A percentile compares a stretch with the other conserved stretches of the same genome.
Evolutionary conservation across 768 basidiomycete species (phyloP).

Genomic region (Xerocomellus chrysenteron): DNA sequence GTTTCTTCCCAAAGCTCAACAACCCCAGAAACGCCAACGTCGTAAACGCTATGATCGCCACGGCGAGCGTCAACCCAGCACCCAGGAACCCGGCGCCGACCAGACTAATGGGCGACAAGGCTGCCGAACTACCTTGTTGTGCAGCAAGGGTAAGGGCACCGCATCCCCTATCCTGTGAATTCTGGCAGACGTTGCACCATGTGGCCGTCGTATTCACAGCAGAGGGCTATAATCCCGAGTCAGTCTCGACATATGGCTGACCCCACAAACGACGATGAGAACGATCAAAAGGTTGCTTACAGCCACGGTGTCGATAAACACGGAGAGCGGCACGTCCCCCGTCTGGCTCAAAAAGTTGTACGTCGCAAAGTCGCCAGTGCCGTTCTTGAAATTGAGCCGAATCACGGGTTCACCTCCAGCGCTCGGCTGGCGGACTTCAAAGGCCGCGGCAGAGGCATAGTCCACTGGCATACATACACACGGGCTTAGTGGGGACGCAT

Average conservation of each 20-base stretch:
- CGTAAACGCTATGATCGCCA: slow-evolving; percentile 38
- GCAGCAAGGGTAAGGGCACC: slow-evolving; percentile 40
- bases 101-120: slow-evolving; percentile 41
- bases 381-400: slow-evolving; percentile 71
- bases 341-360: slow-evolving; percentile 47
- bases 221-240: slow-evolving; percentile 37
- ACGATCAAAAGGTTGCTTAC: slow-evolving; percentile 22
- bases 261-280: neutral
- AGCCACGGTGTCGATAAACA: slow-evolving; percentile 44
- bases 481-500: neutral
- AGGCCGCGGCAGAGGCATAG: slow-evolving; percentile 55
- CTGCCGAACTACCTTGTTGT: slow-evolving; percentile 31
- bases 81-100: slow-evolving; percentile 71
- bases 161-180: slow-evolving; percentile 58
- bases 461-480: slow-evolving; percentile 41
- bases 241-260: neutral
- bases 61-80: slow-evolving; percentile 51
- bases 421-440: slow-evolving; percentile 56
- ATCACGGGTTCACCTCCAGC: slow-evolving; percentile 49
- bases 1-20: slow-evolving; percentile 25
- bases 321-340: slow-evolving; percentile 54
- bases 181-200: slow-evolving; percentile 63
- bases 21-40: slow-evolving; percentile 43
- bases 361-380: slow-evolving; percentile 47
- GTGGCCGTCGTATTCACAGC: slow-evolving; percentile 50